These are phyloP conservation scores for Penicillium macrosclerotiorum DNA, from an alignment of 495 filamentous ascomycete genomes.

Conservation along the genomic window DNA sequence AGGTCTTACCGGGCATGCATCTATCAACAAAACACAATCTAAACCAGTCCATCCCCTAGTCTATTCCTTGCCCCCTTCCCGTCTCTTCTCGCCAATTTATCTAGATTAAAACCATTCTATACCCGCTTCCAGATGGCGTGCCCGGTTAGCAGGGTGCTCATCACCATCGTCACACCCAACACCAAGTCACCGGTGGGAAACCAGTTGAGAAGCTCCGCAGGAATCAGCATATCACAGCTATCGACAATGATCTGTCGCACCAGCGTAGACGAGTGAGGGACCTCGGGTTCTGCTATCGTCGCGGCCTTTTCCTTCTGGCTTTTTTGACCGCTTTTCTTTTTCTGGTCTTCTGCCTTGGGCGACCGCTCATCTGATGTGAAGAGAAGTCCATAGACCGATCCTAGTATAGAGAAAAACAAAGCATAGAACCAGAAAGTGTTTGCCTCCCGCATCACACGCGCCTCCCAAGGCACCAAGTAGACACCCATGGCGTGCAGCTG, in stretches of 20 bases:
- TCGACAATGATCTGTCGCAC: conserved; percentile 48
- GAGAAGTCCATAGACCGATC: conserved; percentile 23
- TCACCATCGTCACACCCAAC: conserved; percentile 52
- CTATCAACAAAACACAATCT: no score
- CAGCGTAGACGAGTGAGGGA: conserved; percentile 8
- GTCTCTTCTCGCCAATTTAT: no score
- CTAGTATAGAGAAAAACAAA: conserved; percentile 36
- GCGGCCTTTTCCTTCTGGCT: conserved; percentile 3
- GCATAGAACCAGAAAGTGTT: conserved; percentile 66
- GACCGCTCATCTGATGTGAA: conserved; percentile 3
- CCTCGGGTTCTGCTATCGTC: not conserved
- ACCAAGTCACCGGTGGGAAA: conserved; percentile 39
- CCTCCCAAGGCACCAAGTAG: conserved; percentile 30
- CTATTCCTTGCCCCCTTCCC: no score
- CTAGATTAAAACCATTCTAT: no score
- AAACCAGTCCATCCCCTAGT: no score
- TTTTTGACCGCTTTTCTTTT: conserved; percentile 12
- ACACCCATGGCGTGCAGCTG: conserved; percentile 51
- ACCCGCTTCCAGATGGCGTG: conserved; percentile 52
- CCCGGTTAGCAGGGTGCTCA: conserved; percentile 56
- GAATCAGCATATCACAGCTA: conserved; percentile 55
- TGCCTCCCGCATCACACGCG: conserved; percentile 44
- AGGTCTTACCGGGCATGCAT: no score
- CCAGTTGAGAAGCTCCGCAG: conserved; percentile 56
- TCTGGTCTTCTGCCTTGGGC: not conserved